Base-by-base conservation (phyloP, 345 rosid genomes). In the Brassica incana region DNA sequence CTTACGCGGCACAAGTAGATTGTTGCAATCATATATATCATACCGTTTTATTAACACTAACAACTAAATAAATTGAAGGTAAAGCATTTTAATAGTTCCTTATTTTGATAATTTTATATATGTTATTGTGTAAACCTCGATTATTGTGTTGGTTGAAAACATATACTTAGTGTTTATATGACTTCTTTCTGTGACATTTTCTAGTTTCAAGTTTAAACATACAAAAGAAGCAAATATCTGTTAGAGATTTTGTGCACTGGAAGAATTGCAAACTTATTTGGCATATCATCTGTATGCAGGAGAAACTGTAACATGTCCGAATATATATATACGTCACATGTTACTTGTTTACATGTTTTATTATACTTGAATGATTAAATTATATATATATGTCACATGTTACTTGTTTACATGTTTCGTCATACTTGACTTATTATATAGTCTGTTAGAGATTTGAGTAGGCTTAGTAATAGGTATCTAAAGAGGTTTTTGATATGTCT, bases 1-100 rank as follows among this genome's bases (percentile, higher is more conserved):
- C 68, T 79, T 56, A 79, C 74, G 70, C 70, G 63, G 59, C 63
- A 60, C 23, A 20, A 43, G 65, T 74, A 73, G 65, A 18, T 18
- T 18, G 56, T 66, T 45, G 18, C 78, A 36, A 54, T 72, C 81
- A 78, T 64, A 38, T 40, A 16, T 40, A 27, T 5, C 36, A 71
- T 63, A 50, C 25, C 23, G 43, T 62, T 64, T 63, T 16, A 36
- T 50, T 62, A 62, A 32, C 48, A 61, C 69, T 11, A 58, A 52
- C 71, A 38, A 20, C 65, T 52, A 77, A 71, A 12, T 3, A 32
- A 4, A 45, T 5, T 62, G 3, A 69, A 32, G 8, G 14, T 14
- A 61, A 2, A 61, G 12, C 2, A 12, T 14, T 63, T 30, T 14
- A 29, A 62, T 62, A 5, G 6, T 59, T 70, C 15, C 4, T 52